Evolutionary conservation across 306 rosid genomes (phyloP).

Genomic region (Malus asiatica): DNA sequence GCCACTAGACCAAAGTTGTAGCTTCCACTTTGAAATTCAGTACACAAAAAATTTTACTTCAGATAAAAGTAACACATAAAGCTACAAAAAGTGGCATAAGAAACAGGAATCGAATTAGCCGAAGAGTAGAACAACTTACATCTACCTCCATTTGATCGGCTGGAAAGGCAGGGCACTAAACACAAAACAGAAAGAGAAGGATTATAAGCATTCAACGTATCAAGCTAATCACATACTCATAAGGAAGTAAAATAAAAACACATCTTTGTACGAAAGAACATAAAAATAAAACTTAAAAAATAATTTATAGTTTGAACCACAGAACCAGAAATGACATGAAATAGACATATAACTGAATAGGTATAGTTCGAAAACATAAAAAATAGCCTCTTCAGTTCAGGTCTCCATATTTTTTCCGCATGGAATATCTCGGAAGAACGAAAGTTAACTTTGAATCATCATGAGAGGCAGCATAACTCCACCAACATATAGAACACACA

Average conservation of each 20-base stretch:
- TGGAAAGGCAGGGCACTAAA: constrained; percentile 1
- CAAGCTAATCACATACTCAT: no score
- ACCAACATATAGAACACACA: not conserved
- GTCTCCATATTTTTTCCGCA: constrained; percentile 71
- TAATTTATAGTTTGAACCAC: no score
- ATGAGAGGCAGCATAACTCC: not conserved
- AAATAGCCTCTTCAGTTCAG: constrained; percentile 66
- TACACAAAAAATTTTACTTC: not conserved
- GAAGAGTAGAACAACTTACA: constrained; percentile 41
- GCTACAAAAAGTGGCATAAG: not conserved
- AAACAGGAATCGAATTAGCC: not conserved
- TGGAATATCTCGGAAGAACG: constrained; percentile 23
- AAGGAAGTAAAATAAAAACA: not conserved
- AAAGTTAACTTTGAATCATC: constrained; percentile 6
- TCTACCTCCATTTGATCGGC: constrained; percentile 82
- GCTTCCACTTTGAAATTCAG: not conserved
- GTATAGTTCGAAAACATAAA: not conserved
- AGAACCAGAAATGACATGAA: not conserved
- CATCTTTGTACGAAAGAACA: no score
- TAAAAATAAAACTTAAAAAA: no score
- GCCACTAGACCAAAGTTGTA: not conserved
- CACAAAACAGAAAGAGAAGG: not conserved
- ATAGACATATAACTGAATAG: not conserved
- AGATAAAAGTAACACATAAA: not conserved
- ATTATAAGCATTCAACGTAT: no score